Evolutionary conservation across 306 rosid species (phyloP), one percentile per base, ranked within the genome.

Genomic region (Prunus salicina): DNA sequence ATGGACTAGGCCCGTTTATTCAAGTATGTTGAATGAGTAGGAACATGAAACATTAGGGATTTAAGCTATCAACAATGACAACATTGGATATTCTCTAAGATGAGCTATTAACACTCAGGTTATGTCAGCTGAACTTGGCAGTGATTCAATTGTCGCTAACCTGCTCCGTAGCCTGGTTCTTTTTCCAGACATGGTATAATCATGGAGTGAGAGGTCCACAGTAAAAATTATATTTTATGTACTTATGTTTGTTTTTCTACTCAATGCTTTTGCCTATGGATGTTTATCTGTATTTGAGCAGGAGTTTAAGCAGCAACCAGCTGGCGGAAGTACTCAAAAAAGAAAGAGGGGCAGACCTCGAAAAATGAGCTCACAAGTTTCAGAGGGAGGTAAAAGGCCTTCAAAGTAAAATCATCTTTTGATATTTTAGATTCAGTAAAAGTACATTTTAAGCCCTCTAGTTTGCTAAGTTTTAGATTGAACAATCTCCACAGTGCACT

Each of bases 331-430:
- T 78, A 81, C 75, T 47, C 28, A 63, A 41, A 86, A 86, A 76
- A 78, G 89, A 72, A 86, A 86, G 84, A 83, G 89, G 57, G 89
- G 89, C 2, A 82, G 89, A 32, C 89, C 89, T 46, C 76, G 76
- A 18, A 86, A 83, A 79, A 22, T 22, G 22, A 22, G 22, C 22
- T 25, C 68, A 10, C 68, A 45, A 64, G 78, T 80, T 41, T 22
- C 75, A 49, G 79, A 62, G 2, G 84, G 32, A 83, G 89, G 89
- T 86, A 78, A 24, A 1, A 45, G 27, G 38, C 22, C 70, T 76
- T 64, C 28, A 70, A 57, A 64, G 22, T 22, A 56, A 27, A 65
- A 57, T 69, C 71, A 46, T 45, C 19, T 20, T 22, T 6, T 28
- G 34, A 64, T 64, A 61, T 82, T 47, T 69, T 30, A 16, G 49